Percentiles rank a stretch among this genome's conserved stretches.
Evolutionary conservation across 331 rosid species (phyloP).

Genomic region (Telfairia occidentalis): DNA sequence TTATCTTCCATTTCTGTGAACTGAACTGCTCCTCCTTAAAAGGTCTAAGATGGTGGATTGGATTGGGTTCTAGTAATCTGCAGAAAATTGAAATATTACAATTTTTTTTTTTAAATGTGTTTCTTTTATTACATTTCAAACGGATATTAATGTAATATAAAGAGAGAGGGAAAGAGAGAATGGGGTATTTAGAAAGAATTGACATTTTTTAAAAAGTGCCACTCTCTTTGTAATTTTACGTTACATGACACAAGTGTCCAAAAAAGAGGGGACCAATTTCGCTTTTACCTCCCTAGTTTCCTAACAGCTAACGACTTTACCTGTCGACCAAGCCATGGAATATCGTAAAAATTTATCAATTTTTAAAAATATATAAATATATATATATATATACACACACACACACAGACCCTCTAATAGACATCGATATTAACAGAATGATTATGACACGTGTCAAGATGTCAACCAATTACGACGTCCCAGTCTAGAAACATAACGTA

Average conservation of each 20-base stretch:
- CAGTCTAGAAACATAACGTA: not conserved
- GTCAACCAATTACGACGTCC: not conserved
- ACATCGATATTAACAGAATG: not conserved
- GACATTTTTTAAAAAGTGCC: not conserved
- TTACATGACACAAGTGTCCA: slow-evolving; percentile 10
- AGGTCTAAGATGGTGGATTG: not conserved
- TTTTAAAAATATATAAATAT: not conserved
- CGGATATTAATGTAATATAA: not conserved
- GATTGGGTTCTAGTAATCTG: too few species aligned
- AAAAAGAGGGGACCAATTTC: slow-evolving; percentile 12
- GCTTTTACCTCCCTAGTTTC: slow-evolving; percentile 18
- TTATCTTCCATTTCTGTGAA: not conserved
- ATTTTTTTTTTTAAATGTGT: too few species aligned
- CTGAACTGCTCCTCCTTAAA: too few species aligned
- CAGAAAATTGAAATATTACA: too few species aligned
- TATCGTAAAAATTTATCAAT: not conserved
- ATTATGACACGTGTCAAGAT: not conserved
- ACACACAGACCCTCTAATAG: not conserved
- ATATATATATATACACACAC: not conserved
- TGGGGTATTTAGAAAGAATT: not conserved
- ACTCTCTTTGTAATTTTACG: not conserved
- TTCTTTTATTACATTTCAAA: not conserved
- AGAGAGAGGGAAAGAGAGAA: not conserved
- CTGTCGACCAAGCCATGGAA: slow-evolving; percentile 32
- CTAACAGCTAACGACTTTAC: slow-evolving; percentile 49